Conservation (phyloP, 2,329 filamentous ascomycete species). For the Talaromyces sp. region DNA sequence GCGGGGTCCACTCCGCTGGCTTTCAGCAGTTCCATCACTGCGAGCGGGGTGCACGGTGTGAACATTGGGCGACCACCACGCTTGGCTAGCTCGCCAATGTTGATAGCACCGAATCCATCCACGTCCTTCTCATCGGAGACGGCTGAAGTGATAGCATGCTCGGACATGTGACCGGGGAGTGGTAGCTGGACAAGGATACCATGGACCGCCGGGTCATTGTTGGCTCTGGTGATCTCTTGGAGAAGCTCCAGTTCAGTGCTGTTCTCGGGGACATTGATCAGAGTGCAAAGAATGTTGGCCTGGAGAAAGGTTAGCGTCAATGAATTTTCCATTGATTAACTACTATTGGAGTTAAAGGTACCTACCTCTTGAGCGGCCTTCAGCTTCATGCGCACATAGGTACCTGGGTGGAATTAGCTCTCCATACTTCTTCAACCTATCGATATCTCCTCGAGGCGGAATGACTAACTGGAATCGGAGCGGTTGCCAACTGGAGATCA, state of each 20-base stretch:
- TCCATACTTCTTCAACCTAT: constrained; percentile 8
- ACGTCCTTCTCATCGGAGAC: constrained; percentile 96
- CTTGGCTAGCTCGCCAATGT: constrained; percentile 97
- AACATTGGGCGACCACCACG: constrained; percentile 87
- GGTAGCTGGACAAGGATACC: constrained; percentile 94
- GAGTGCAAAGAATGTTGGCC: constrained; percentile 87
- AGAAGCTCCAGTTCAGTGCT: constrained; percentile 85
- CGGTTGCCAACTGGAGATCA: constrained; percentile 75
- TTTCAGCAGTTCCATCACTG: constrained; percentile 88
- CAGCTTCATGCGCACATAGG: constrained; percentile 99
- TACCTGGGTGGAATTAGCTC: constrained; percentile 60
- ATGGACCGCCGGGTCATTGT: constrained; percentile 83
- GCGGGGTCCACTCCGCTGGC: constrained; percentile 80
- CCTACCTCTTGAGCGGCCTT: constrained; percentile 94
- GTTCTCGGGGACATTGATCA: constrained; percentile 79
- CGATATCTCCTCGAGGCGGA: constrained; percentile 9
- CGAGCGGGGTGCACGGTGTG: constrained; percentile 93
- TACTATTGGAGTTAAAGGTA: neutral
- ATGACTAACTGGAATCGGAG: constrained; percentile 79
- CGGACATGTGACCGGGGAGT: constrained; percentile 83
- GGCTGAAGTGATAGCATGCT: constrained; percentile 85
- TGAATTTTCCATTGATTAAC: neutral
- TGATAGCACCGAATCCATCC: constrained; percentile 90
- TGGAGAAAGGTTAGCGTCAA: constrained; percentile 39
- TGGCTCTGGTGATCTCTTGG: constrained; percentile 76